Evolutionary conservation across 257 asterid species (phyloP), one percentile per base, ranked within the genome.

Genomic region (Handroanthus guayacan): DNA sequence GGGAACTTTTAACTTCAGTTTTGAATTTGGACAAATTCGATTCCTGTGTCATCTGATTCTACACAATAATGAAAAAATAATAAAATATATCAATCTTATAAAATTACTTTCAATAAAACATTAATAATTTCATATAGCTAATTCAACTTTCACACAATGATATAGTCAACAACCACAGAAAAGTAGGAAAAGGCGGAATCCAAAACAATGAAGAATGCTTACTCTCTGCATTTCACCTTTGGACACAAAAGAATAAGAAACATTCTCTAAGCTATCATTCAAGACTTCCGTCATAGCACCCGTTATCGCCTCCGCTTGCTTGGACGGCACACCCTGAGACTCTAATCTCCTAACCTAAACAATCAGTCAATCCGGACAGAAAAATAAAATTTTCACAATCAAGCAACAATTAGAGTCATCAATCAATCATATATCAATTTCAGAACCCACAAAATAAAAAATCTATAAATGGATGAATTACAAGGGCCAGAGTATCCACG

Each of bases 401-500:
- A 34, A 63, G 43, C 55, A 52, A 17, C 61, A 75, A 69, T 10
- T 34, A 8, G 16, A 25, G 31, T 38, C 43, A 67, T 17, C 48
- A 71, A 43, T 5, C 36, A 79, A 61, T 44, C 64, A 31, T 25
- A 55, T 14, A 74, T 31, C 9, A 44, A 67, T 36, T 34, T 50
- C 58, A 45, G 45, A 62, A 67, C 57, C 50, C 10, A 31, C 3
- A 9, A 34, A 67, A 69, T 5, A 5, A 39, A 6, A n/a, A 16
- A 62, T 36, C 4, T 54, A 66, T 39, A 36, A 62, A 64, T 45
- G 39, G 17, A 16, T 5, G 0, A 81, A 71, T 79, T 82, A 95
- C 99, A 10, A 92, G 95, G 66, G 98, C 95, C 80, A 95, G 81
- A 38, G 99, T 95, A 75, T 95, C 97, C 82, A 95, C 97, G 83